Evolutionary conservation across 1,284 basidiomycete species (phyloP).

Genomic region (Coniferiporia weirii): DNA sequence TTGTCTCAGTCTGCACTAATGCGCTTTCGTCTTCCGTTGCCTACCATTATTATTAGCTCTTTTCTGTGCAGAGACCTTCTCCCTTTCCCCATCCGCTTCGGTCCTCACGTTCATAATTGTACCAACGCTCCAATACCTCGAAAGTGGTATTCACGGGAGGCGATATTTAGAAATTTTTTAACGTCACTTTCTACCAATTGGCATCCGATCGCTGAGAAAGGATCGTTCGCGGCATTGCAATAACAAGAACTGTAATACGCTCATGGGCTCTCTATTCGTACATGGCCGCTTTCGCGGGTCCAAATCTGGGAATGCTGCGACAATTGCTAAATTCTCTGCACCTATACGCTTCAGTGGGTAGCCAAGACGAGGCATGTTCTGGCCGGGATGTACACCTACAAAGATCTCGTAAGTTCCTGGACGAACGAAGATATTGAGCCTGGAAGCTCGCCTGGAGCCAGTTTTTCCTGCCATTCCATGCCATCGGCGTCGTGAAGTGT

Average conservation of each 20-base stretch:
- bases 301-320: neutral
- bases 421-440: slow-evolving; percentile 18
- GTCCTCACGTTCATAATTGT: neutral
- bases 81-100: neutral
- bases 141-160: neutral
- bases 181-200: neutral
- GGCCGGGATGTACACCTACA: slow-evolving; percentile 73
- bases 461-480: slow-evolving; percentile 90
- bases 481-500: slow-evolving; percentile 81
- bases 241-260: no score
- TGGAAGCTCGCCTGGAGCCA: slow-evolving; percentile 66
- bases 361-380: slow-evolving; percentile 73
- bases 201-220: no score
- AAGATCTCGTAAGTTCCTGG: slow-evolving; percentile 1
- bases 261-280: no score
- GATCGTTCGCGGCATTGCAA: no score
- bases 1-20: neutral
- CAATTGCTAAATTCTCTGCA: neutral
- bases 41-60: neutral
- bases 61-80: neutral
- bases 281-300: no score
- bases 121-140: neutral
- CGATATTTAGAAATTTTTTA: neutral
- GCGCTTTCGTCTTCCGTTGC: neutral
- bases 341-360: slow-evolving; percentile 27